Conservation (phyloP, 495 filamentous ascomycete genomes). For the Aspergillus cristatus region DNA sequence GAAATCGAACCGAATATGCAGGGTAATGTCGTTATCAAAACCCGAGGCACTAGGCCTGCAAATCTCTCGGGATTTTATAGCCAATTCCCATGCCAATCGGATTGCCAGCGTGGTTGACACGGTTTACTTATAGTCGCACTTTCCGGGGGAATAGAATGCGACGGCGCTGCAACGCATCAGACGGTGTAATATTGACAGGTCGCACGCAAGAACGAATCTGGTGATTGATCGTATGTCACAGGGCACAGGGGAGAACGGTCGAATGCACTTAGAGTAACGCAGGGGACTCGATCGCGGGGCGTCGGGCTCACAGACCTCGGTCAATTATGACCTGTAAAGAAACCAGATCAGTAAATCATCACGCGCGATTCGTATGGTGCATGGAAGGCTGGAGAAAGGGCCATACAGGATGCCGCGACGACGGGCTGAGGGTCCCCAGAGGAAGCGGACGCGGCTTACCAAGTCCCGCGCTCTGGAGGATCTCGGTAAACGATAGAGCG, state of each 20-base stretch:
- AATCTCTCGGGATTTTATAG: conserved; percentile 10
- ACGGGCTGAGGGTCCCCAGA: too few species aligned
- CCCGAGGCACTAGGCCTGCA: conserved; percentile 21
- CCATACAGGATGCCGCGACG: too few species aligned
- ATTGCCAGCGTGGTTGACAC: not conserved
- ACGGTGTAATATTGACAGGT: not conserved
- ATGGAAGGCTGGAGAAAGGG: not conserved
- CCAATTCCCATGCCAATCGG: conserved; percentile 12
- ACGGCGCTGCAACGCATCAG: not conserved
- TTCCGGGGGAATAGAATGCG: too few species aligned
- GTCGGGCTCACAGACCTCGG: conserved; percentile 18
- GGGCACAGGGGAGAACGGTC: too few species aligned
- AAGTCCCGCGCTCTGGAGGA: too few species aligned
- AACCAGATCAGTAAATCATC: not conserved
- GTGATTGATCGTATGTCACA: conserved; percentile 3
- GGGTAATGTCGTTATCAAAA: conserved; percentile 23
- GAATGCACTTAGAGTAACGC: too few species aligned
- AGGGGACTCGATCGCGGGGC: conserved; percentile 6
- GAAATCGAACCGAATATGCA: conserved; percentile 15
- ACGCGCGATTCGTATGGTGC: too few species aligned
- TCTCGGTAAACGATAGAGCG: too few species aligned
- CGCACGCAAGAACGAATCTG: too few species aligned
- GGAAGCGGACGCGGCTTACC: too few species aligned
- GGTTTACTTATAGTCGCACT: too few species aligned
- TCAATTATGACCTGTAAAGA: not conserved